A percentile compares a stretch with the other conserved stretches of the same genome.
phyloP scores from a whole-genome alignment of 345 rosid genomes.

The Eucalyptus shirleyi region DNA sequence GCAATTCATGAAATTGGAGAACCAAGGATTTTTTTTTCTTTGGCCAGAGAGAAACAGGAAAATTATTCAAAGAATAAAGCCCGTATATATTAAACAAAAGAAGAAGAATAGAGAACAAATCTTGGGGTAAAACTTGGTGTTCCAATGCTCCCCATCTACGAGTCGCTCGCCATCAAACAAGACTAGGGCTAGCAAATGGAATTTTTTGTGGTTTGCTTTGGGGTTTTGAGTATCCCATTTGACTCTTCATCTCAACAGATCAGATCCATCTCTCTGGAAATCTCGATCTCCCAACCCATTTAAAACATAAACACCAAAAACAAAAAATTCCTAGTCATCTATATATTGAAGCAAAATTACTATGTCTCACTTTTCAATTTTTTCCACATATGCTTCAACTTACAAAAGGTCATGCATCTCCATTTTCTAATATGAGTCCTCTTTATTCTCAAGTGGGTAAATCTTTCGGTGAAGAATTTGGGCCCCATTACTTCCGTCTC shows the following conservation, averaged over 20 bases:
- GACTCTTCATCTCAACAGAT: neutral
- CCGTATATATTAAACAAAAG: too few species aligned
- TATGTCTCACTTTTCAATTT: neutral
- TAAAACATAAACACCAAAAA: neutral
- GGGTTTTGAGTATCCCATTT: neutral
- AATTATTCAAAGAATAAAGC: neutral
- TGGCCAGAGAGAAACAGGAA: neutral
- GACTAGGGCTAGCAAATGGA: neutral
- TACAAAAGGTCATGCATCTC: neutral
- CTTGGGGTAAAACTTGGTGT: neutral
- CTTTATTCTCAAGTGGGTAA: neutral
- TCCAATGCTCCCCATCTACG: neutral
- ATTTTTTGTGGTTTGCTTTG: neutral
- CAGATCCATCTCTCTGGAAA: neutral
- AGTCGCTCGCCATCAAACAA: neutral
- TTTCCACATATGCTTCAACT: neutral
- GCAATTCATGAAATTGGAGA: neutral
- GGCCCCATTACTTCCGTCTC: neutral
- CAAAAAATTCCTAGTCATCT: neutral
- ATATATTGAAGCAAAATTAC: too few species aligned
- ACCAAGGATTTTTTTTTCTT: too few species aligned
- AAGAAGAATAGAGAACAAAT: neutral
- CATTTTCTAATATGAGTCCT: neutral
- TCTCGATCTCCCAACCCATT: neutral
- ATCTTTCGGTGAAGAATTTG: too few species aligned